phyloP scores from a whole-genome alignment of 176 grass and related monocot genomes.

The Cenchrus fungigraminus region DNA sequence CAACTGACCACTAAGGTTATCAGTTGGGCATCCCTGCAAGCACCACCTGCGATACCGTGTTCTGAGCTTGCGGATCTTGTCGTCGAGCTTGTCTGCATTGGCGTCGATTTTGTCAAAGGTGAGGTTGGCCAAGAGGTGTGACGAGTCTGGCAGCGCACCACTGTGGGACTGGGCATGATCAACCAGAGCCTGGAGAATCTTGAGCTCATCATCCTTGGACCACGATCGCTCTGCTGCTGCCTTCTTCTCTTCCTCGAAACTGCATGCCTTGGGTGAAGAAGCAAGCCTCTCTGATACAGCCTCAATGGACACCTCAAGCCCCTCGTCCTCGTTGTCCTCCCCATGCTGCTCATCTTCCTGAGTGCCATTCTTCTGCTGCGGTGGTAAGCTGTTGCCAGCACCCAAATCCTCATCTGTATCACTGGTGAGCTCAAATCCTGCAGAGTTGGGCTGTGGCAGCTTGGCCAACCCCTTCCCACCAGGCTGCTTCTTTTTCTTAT shows the following conservation, averaged over 20 bases:
- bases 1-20: neutral
- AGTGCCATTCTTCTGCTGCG: neutral
- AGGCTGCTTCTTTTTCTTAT: neutral
- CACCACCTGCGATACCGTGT: neutral
- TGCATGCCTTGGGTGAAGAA: neutral
- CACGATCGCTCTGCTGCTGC: neutral
- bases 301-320: neutral
- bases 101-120: neutral
- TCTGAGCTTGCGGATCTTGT: conserved; percentile 11
- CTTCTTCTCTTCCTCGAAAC: neutral
- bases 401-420: too few relatives aligned
- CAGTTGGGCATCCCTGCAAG: neutral
- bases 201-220: neutral
- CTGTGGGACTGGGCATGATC: neutral
- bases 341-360: too few relatives aligned
- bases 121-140: neutral
- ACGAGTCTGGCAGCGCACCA: neutral
- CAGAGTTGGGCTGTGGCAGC: neutral
- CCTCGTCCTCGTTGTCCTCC: neutral
- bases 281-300: neutral
- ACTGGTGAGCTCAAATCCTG: too few relatives aligned
- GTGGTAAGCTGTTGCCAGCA: too few relatives aligned
- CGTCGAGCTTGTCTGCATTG: neutral
- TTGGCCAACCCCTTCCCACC: neutral
- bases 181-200: neutral